phyloP scores from a whole-genome alignment of 306 rosid genomes.

The Cicer judaicum region DNA sequence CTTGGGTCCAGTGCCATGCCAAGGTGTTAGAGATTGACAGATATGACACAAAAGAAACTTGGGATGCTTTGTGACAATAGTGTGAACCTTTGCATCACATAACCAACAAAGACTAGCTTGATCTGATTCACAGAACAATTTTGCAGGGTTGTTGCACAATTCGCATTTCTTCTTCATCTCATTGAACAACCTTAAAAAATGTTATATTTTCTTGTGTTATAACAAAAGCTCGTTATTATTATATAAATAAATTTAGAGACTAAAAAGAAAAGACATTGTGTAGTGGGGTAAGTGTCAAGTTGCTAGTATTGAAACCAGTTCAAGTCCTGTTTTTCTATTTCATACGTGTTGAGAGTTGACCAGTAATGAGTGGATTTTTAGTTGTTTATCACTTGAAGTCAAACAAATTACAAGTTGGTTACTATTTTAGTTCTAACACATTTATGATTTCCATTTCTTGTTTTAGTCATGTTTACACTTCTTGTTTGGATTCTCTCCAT shows the following conservation, averaged over 20 bases:
- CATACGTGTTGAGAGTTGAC: slow-evolving; percentile 37
- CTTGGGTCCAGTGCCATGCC: slow-evolving; percentile 77
- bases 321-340: slow-evolving; percentile 38
- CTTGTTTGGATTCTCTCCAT: no score
- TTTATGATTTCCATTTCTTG: slow-evolving; percentile 33
- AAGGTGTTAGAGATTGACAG: slow-evolving; percentile 70
- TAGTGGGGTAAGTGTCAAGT: slow-evolving; percentile 42
- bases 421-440: slow-evolving; percentile 23
- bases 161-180: slow-evolving; percentile 75
- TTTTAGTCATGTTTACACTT: no score
- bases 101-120: slow-evolving; percentile 77
- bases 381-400: slow-evolving; percentile 44
- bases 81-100: slow-evolving; percentile 78
- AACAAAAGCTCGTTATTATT: neutral
- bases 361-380: neutral
- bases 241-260: slow-evolving; percentile 30
- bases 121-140: slow-evolving; percentile 74
- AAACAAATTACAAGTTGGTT: neutral
- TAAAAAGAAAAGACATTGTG: slow-evolving; percentile 18
- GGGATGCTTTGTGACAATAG: slow-evolving; percentile 66
- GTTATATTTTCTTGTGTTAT: neutral
- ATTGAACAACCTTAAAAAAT: slow-evolving; percentile 13
- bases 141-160: slow-evolving; percentile 66
- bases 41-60: slow-evolving; percentile 74
- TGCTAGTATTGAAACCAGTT: slow-evolving; percentile 18